Conservation (phyloP, 2,329 filamentous ascomycete genomes). For the Colletotrichum incanum region DNA sequence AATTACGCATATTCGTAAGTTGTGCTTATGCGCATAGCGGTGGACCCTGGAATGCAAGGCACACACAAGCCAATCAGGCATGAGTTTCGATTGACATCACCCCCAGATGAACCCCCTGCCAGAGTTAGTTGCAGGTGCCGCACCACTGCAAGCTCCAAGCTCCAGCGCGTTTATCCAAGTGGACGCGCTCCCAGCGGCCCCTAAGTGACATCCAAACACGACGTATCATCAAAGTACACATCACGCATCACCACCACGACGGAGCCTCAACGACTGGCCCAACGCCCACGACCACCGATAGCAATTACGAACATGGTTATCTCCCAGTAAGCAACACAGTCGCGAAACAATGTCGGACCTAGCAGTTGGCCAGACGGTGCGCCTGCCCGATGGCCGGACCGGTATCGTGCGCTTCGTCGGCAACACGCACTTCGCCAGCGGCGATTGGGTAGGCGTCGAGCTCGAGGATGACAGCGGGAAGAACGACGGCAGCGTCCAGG, state of each 20-base stretch:
- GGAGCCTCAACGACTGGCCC: constrained; percentile 29
- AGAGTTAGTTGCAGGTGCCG: constrained; percentile 6
- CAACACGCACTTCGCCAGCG: constrained; percentile 82
- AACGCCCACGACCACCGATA: constrained; percentile 19
- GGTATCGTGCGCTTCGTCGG: constrained; percentile 88
- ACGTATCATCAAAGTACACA: constrained; percentile 18
- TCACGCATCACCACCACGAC: constrained; percentile 23
- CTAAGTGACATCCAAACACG: constrained; percentile 39
- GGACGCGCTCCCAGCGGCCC: constrained; percentile 34
- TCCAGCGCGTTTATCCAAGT: constrained; percentile 40
- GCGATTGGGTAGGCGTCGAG: constrained; percentile 92
- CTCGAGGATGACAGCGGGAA: constrained; percentile 87
- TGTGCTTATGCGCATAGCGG: background rate
- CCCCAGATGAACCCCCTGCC: constrained; percentile 22
- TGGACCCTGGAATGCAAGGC: constrained; percentile 17
- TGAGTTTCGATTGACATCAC: constrained; percentile 18
- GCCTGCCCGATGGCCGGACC: constrained; percentile 83
- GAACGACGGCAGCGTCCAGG: constrained; percentile 93
- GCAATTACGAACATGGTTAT: constrained; percentile 37
- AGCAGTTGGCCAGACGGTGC: constrained; percentile 80
- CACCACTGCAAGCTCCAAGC: constrained; percentile 16
- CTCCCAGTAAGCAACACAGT: constrained; percentile 20
- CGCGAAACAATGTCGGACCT: constrained; percentile 68
- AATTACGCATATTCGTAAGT: background rate
- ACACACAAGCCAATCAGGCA: constrained; percentile 22